These are phyloP conservation scores for Candida mesenterica DNA, from an alignment of 1,139 yeast species.

Conservation along the genomic window DNA sequence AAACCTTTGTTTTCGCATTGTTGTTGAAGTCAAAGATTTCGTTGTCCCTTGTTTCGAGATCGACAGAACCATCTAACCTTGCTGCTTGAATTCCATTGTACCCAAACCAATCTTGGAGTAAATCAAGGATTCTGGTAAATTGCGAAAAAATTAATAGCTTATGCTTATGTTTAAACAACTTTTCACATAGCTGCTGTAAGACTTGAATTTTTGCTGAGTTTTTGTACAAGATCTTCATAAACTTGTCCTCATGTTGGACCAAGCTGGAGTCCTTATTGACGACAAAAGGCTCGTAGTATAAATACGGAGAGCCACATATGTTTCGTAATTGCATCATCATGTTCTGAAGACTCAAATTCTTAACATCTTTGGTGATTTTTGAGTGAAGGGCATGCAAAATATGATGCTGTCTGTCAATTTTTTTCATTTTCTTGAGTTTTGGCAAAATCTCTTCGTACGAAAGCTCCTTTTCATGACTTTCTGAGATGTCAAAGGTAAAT, in stretches of 20 bases:
- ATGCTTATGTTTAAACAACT: constrained; percentile 49
- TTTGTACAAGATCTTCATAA: constrained; percentile 34
- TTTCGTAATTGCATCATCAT: constrained; percentile 79
- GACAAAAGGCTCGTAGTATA: constrained; percentile 74
- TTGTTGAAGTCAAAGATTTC: constrained; percentile 56
- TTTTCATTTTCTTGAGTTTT: constrained; percentile 2
- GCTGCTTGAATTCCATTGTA: constrained; percentile 40
- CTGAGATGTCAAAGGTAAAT: constrained; percentile 12
- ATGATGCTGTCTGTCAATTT: constrained; percentile 15
- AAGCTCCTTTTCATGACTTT: constrained; percentile 29
- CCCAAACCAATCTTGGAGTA: constrained; percentile 64
- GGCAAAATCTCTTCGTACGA: constrained; percentile 6
- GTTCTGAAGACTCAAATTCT: constrained; percentile 49
- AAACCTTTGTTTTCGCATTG: constrained; percentile 41
- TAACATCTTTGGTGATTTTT: constrained; percentile 21
- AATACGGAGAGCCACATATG: constrained; percentile 81
- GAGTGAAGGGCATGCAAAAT: constrained; percentile 18
- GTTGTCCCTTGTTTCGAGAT: constrained; percentile 62
- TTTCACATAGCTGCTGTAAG: constrained; percentile 57
- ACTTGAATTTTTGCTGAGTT: constrained; percentile 73
- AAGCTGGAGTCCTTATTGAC: neutral
- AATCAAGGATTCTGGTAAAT: constrained; percentile 74
- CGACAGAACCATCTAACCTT: constrained; percentile 75
- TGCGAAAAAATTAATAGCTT: constrained; percentile 81
- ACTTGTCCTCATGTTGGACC: constrained; percentile 7